Evolutionary conservation across 345 rosid species (phyloP).

Genomic region (Aethionema arabicum): DNA sequence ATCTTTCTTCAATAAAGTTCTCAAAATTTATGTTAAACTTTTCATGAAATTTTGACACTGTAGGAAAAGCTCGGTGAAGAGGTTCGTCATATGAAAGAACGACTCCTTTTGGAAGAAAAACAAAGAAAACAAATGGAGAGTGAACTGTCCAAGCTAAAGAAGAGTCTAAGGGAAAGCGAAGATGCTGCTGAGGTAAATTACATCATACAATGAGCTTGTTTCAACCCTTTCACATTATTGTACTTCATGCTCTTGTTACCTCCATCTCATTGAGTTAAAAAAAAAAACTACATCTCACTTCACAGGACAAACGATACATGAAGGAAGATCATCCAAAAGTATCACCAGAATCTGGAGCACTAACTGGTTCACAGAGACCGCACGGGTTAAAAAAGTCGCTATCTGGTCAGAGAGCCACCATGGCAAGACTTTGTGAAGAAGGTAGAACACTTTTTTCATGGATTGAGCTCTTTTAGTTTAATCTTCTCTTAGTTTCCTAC

Average conservation of each 20-base stretch:
- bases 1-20: not conserved
- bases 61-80: conserved; percentile 66
- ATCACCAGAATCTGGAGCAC: conserved; percentile 42
- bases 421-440: conserved; percentile 95
- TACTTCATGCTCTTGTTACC: conserved; percentile 42
- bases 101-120: conserved; percentile 66
- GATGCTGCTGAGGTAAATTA: conserved; percentile 51
- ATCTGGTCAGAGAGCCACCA: conserved; percentile 76
- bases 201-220: conserved; percentile 15
- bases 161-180: conserved; percentile 51
- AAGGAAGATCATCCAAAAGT: conserved; percentile 58
- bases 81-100: conserved; percentile 51
- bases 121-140: conserved; percentile 61
- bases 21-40: not conserved
- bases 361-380: conserved; percentile 48
- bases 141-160: conserved; percentile 64
- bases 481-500: not conserved
- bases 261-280: conserved; percentile 16
- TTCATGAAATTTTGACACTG: conserved; percentile 10
- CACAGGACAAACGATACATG: conserved; percentile 45
- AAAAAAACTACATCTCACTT: conserved; percentile 47
- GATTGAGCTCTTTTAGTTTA: conserved; percentile 5
- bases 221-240: conserved; percentile 18
- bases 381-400: conserved; percentile 55
- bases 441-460: conserved; percentile 41